Conservation (phyloP, 305 asterid species). For the Stenogyne calaminthoides region DNA sequence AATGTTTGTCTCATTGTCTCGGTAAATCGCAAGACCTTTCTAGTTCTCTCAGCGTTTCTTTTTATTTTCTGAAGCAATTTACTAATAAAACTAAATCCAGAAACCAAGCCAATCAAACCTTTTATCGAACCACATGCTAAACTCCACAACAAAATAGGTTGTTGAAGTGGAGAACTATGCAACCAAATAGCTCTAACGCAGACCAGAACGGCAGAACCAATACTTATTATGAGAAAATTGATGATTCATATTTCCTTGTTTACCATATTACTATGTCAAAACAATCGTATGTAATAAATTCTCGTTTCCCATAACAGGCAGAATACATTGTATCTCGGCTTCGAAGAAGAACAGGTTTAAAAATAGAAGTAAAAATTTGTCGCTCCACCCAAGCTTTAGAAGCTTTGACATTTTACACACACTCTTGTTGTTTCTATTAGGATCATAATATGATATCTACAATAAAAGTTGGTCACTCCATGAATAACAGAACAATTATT, state of each 20-base stretch:
- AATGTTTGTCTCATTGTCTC: too few relatives aligned
- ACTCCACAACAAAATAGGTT: background rate
- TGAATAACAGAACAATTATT: background rate
- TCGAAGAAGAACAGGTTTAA: background rate
- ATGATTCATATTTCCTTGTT: background rate
- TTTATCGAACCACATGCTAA: background rate
- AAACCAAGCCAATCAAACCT: background rate
- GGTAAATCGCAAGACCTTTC: background rate
- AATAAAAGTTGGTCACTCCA: background rate
- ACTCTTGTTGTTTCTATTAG: background rate
- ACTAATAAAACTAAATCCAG: background rate
- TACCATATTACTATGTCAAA: background rate
- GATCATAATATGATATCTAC: background rate
- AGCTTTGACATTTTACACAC: background rate
- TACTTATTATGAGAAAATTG: background rate
- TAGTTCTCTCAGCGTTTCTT: background rate
- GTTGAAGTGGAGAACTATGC: background rate
- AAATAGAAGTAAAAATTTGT: background rate
- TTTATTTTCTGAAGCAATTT: background rate
- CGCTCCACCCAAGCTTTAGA: background rate
- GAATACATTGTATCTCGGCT: background rate
- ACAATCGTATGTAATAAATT: background rate
- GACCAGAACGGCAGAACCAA: conserved; percentile 6
- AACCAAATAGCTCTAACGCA: background rate
- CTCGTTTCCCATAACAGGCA: background rate